A percentile compares a stretch with the other conserved stretches of the same genome.
These are phyloP conservation scores for Podila epicladia DNA, from an alignment of 192 early-diverging fungal species.

Conservation along the genomic window DNA sequence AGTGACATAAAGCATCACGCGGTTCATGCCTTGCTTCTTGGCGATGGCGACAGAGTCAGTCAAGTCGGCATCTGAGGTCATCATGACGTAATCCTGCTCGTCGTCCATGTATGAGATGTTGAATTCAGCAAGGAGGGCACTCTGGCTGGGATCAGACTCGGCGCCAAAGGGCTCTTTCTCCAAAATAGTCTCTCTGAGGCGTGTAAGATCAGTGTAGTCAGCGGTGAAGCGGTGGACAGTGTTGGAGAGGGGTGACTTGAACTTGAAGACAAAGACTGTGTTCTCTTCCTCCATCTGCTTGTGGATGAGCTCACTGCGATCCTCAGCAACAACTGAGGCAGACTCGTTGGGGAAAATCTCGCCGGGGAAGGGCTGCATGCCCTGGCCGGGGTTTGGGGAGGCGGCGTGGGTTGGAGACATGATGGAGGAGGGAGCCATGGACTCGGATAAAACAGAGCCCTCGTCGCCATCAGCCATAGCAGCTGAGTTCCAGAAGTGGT, in stretches of 20 bases:
- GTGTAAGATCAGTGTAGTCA: constrained; percentile 59
- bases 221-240: constrained; percentile 82
- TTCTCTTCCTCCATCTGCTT: constrained; percentile 52
- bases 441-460: constrained; percentile 71
- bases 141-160: constrained; percentile 56
- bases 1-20: constrained; percentile 76
- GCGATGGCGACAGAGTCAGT: constrained; percentile 87
- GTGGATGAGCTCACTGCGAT: constrained; percentile 47
- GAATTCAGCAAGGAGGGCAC: constrained; percentile 50
- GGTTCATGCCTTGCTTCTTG: constrained; percentile 75
- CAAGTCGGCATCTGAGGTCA: constrained; percentile 82
- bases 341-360: constrained; percentile 69
- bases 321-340: constrained; percentile 63
- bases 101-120: constrained; percentile 90
- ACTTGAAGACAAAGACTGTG: constrained; percentile 75
- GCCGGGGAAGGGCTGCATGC: constrained; percentile 55
- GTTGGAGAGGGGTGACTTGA: constrained; percentile 71
- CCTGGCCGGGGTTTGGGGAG: constrained; percentile 53
- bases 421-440: constrained; percentile 56
- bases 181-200: constrained; percentile 64
- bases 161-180: constrained; percentile 69
- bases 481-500: constrained; percentile 81
- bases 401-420: constrained; percentile 54
- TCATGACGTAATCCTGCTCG: constrained; percentile 86
- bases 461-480: constrained; percentile 69